These are phyloP conservation scores for Hemileccinum rubropunctum DNA, from an alignment of 768 basidiomycete genomes.

Conservation along the genomic window DNA sequence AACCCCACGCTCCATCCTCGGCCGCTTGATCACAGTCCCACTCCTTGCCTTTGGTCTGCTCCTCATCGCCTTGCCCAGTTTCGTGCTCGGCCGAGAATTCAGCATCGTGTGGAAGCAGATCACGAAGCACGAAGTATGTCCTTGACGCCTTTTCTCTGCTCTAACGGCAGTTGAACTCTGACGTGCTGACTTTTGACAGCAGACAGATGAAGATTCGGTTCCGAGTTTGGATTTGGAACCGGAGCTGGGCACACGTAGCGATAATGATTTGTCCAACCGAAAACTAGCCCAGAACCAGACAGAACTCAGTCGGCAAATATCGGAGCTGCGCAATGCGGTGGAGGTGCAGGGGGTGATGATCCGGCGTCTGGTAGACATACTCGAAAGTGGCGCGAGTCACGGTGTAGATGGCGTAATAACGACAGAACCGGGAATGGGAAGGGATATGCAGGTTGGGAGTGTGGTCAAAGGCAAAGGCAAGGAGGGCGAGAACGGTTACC, in stretches of 20 bases:
- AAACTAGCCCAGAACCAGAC: constrained; percentile 67
- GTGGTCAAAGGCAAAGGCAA: constrained; percentile 15
- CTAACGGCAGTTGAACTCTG: neutral
- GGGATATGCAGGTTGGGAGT: neutral
- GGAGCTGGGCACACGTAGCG: constrained; percentile 8
- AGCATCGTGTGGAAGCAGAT: constrained; percentile 87
- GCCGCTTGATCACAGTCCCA: constrained; percentile 80
- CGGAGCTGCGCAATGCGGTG: constrained; percentile 51
- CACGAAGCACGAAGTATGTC: constrained; percentile 47
- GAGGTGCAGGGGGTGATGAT: constrained; percentile 60
- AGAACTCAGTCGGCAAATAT: constrained; percentile 63
- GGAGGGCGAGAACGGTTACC: constrained; percentile 1
- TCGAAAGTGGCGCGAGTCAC: constrained; percentile 9
- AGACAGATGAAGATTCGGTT: constrained; percentile 3
- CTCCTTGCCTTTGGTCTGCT: constrained; percentile 85
- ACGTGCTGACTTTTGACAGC: neutral
- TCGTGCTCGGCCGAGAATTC: constrained; percentile 91
- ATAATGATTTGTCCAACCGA: constrained; percentile 49
- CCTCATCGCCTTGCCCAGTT: constrained; percentile 86
- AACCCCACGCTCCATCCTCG: constrained; percentile 84
- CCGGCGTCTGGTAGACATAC: constrained; percentile 16
- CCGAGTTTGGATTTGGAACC: neutral
- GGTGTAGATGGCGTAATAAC: neutral
- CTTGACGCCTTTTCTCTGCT: neutral
- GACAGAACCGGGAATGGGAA: neutral